Evolutionary conservation across 2,329 filamentous ascomycete genomes (phyloP), one percentile per base, ranked within the genome.

Genomic region (Claviceps pusilla): DNA sequence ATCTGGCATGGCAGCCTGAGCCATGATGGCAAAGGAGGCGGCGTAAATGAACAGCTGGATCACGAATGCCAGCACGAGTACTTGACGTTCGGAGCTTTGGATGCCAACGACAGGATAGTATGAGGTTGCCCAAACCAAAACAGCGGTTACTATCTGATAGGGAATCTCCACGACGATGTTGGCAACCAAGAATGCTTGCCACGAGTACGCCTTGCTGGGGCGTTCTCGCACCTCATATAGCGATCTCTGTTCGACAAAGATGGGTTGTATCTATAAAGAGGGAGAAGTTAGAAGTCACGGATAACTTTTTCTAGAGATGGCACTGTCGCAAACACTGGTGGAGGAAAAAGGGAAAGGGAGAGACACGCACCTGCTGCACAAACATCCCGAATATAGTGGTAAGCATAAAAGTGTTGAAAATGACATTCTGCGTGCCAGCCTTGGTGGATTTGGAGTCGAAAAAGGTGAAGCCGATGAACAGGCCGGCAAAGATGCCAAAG

Each of bases 391-490:
- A 90, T 63, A 90, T 84, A 28, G 83, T 88, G 54, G 80, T 76
- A 52, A 89, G 68, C 79, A 89, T 84, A 69, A 90, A 90, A 45
- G 87, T 80, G 49, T 76, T 75, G 66, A 89, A 89, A 64, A 89
- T 74, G 52, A 86, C 79, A 63, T 85, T 86, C 62, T 88, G 83
- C 59, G 89, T 77, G n/a, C 85, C 86, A 28, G 84, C 80, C 50
- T 78, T 71, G 0, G 79, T 80, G 52, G 73, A 73, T 7, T 78
- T 55, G 5, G 71, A 64, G 3, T 71, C 50, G 69, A 74, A 87
- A 66, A 89, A 87, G 0, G 82, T 84, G 65, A 88, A 86, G 0
- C 85, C 86, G 56, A 89, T 84, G 64, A 90, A 90, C 1, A 91
- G 71, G 7, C 77, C 73, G 29, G 80, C 74, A 54, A 80, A 73